These are phyloP conservation scores for Aspergillus bertholletiae DNA, from an alignment of 495 filamentous ascomycete genomes.

Conservation along the genomic window DNA sequence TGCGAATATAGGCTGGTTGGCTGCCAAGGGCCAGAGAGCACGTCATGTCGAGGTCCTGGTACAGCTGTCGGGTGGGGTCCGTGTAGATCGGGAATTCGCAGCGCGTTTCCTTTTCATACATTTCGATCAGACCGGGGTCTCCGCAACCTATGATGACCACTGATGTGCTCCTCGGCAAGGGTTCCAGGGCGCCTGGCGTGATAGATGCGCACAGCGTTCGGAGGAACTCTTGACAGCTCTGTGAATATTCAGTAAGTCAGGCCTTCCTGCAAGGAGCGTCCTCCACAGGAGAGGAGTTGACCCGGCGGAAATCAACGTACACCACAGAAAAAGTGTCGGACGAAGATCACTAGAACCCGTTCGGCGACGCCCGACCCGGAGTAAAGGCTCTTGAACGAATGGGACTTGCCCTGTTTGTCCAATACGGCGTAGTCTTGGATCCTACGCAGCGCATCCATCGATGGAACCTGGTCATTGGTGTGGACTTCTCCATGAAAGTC, in stretches of 20 bases:
- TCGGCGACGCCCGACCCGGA: constrained; percentile 47
- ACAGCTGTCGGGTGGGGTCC: constrained; percentile 68
- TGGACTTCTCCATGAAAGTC: too few relatives aligned
- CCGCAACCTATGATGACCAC: constrained; percentile 79
- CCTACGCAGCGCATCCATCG: constrained; percentile 40
- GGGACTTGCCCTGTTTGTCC: constrained; percentile 57
- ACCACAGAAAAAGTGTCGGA: constrained; percentile 89
- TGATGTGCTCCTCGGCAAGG: constrained; percentile 54
- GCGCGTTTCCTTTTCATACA: constrained; percentile 57
- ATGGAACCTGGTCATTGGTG: constrained; percentile 49
- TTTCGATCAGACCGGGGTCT: constrained; percentile 64
- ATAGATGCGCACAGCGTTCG: constrained; percentile 59
- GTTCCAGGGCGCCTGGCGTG: constrained; percentile 40
- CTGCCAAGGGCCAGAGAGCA: constrained; percentile 58
- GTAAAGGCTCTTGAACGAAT: constrained; percentile 68
- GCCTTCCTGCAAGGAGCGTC: too few relatives aligned
- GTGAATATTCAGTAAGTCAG: too few relatives aligned
- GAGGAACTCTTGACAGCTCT: constrained; percentile 66
- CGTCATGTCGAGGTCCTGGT: constrained; percentile 69
- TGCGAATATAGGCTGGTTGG: constrained; percentile 64
- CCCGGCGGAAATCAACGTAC: constrained; percentile 48
- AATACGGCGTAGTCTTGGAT: constrained; percentile 58
- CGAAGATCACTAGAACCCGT: constrained; percentile 71
- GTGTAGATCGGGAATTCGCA: constrained; percentile 81
- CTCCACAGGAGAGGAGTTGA: too few relatives aligned